Percentiles rank a stretch among this genome's conserved stretches.
phyloP scores from a whole-genome alignment of 345 rosid species.

The Salix arbutifolia region DNA sequence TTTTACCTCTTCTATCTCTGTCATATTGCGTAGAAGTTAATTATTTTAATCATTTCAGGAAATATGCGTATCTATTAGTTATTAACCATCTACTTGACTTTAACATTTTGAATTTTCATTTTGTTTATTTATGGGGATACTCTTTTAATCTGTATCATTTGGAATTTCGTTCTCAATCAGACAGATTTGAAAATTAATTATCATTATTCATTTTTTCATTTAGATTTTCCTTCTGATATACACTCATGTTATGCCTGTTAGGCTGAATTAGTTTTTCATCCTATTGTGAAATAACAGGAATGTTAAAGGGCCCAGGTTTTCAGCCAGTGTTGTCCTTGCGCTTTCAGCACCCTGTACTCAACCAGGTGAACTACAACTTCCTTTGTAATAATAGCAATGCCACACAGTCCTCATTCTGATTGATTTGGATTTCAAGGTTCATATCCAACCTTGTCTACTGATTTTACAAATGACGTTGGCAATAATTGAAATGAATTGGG shows the following conservation, averaged over 20 bases:
- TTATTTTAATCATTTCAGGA: background rate
- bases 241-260: background rate
- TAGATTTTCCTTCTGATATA: background rate
- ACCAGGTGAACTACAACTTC: slow-evolving; percentile 15
- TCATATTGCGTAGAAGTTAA: background rate
- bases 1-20: slow-evolving; percentile 2
- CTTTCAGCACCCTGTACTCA: slow-evolving; percentile 7
- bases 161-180: background rate
- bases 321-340: slow-evolving; percentile 5
- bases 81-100: background rate
- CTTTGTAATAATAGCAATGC: background rate
- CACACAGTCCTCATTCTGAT: background rate
- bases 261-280: background rate
- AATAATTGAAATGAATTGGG: background rate
- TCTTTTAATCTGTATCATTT: background rate
- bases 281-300: slow-evolving; percentile 15
- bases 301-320: slow-evolving; percentile 4
- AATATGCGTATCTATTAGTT: background rate
- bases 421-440: background rate
- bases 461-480: background rate
- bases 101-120: background rate
- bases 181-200: background rate
- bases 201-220: background rate
- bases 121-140: background rate
- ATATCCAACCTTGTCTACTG: background rate